Evolutionary conservation across 2,329 filamentous ascomycete genomes (phyloP).

Genomic region (Podosphaera xanthii): DNA sequence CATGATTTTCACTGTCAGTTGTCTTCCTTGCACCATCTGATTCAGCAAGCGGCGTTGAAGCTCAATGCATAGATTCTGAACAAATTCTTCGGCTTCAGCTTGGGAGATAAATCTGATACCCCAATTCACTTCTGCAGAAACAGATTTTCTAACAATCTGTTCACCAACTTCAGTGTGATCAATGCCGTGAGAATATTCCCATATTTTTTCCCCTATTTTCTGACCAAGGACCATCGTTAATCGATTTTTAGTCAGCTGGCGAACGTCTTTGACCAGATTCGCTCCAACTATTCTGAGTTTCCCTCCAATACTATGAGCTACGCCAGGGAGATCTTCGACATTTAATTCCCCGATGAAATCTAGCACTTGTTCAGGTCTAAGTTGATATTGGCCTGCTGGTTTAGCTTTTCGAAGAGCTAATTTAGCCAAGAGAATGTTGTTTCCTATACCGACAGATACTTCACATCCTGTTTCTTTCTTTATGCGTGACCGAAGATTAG

Average conservation of each 20-base stretch:
- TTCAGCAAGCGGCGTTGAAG: slow-evolving; percentile 59
- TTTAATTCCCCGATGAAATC: slow-evolving; percentile 55
- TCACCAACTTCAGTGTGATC: slow-evolving; percentile 71
- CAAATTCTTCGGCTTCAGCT: slow-evolving; percentile 80
- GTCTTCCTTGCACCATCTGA: slow-evolving; percentile 66
- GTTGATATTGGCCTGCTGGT: slow-evolving; percentile 75
- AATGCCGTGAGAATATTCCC: slow-evolving; percentile 75
- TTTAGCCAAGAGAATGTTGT: slow-evolving; percentile 77
- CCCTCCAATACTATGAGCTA: slow-evolving; percentile 71
- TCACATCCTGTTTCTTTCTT: slow-evolving; percentile 58
- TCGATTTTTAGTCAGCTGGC: slow-evolving; percentile 52
- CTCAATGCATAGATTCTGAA: slow-evolving; percentile 65
- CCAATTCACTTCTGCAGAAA: slow-evolving; percentile 96
- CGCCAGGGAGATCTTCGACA: slow-evolving; percentile 67
- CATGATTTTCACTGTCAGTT: slow-evolving; percentile 92
- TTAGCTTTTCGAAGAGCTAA: slow-evolving; percentile 80
- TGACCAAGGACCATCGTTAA: slow-evolving; percentile 56
- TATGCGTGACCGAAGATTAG: slow-evolving; percentile 41
- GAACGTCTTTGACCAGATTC: slow-evolving; percentile 61
- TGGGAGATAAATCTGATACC: slow-evolving; percentile 86
- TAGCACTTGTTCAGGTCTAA: slow-evolving; percentile 60
- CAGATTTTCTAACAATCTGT: slow-evolving; percentile 68
- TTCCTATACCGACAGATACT: slow-evolving; percentile 81
- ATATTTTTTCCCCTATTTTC: slow-evolving; percentile 79
- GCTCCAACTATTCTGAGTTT: slow-evolving; percentile 77